phyloP scores from a whole-genome alignment of 352 stramenopile genomes.

The Aphanomyces euteiches region DNA sequence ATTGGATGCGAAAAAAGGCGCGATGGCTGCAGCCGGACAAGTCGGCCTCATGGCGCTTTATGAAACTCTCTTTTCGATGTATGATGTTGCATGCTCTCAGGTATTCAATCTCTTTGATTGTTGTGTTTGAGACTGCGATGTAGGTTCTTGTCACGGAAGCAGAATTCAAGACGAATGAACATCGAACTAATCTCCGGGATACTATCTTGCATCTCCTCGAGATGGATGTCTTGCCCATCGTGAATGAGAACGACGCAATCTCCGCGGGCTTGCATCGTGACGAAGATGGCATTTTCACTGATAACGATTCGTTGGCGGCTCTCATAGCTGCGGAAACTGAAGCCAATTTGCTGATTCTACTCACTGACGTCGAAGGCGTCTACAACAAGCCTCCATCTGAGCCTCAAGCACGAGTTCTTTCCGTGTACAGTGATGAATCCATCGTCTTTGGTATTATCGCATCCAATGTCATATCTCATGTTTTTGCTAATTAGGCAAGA shows the following conservation, averaged over 20 bases:
- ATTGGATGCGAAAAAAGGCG: slow-evolving; percentile 84
- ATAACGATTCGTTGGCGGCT: slow-evolving; percentile 94
- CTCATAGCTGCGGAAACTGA: slow-evolving; percentile 87
- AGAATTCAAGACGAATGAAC: slow-evolving; percentile 82
- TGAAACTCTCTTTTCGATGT: slow-evolving; percentile 93
- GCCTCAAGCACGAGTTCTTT: slow-evolving; percentile 74
- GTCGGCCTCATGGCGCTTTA: slow-evolving; percentile 98
- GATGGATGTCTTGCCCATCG: slow-evolving; percentile 96
- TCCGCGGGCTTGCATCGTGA: slow-evolving; percentile 90
- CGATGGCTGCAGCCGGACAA: slow-evolving; percentile 91
- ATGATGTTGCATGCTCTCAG: slow-evolving; percentile 93
- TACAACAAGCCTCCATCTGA: slow-evolving; percentile 87
- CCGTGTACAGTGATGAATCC: slow-evolving; percentile 54
- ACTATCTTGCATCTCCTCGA: slow-evolving; percentile 90
- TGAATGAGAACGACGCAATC: slow-evolving; percentile 99
- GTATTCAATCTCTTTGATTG: slow-evolving; percentile 33
- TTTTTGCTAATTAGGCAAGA: slow-evolving; percentile 38
- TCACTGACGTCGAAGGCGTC: slow-evolving; percentile 97
- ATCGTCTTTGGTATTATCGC: slow-evolving; percentile 53
- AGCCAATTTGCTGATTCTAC: slow-evolving; percentile 92
- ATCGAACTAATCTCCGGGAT: slow-evolving; percentile 80
- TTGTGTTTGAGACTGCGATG: background rate
- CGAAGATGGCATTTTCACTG: slow-evolving; percentile 94
- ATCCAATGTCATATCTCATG: background rate
- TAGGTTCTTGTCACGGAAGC: slow-evolving; percentile 66